Evolutionary conservation across 1,284 basidiomycete species (phyloP), one percentile per base, ranked within the genome.

Genomic region (Ustilago trichophora): DNA sequence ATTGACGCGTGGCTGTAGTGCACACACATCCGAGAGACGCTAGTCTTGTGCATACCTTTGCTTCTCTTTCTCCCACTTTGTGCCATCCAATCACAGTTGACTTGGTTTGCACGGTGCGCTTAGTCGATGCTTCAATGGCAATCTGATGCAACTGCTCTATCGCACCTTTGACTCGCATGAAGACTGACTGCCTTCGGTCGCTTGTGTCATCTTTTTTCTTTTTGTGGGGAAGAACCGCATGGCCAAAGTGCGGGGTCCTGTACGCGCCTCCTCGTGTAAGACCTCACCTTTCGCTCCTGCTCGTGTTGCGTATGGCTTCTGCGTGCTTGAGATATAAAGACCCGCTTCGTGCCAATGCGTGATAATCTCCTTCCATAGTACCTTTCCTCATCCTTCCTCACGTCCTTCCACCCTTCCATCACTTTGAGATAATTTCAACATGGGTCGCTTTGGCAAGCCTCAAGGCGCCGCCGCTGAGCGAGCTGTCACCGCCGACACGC

Each of bases 401-500:
- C 27, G 8, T 43, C 41, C 13, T 29, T 29, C 27, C 27, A 7
- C 27, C 27, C 46, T 24, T 33, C 27, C 8, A 22, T 25, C 26
- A 7, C 24, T 16, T 15, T 10, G 18, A 6, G 8, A 22, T 19
- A n/a, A 18, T 22, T 21, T 29, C 27, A 51, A 6, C 43, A 59
- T 66, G 63, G 47, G 34, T 44, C 63, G 48, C 38, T 49, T 54
- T 13, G 40, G 49, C 37, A 58, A 54, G 50, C 36, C 43, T 5
- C 31, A 59, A 26, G 63, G 56, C 36, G 51, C 16, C 21, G 64
- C 58, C 16, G 46, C 58, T 19, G 54, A 62, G 6, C 49, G 46
- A 24, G 57, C 65, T 21, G 50, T 59, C 34, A 69, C 66, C 9
- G 66, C 59, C 16, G 47, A 41, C 44, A 27, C 36, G 13, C 55